A percentile compares a stretch with the other conserved stretches of the same genome.
Evolutionary conservation across 352 stramenopile genomes (phyloP).

Genomic region (Discostella stelligera): DNA sequence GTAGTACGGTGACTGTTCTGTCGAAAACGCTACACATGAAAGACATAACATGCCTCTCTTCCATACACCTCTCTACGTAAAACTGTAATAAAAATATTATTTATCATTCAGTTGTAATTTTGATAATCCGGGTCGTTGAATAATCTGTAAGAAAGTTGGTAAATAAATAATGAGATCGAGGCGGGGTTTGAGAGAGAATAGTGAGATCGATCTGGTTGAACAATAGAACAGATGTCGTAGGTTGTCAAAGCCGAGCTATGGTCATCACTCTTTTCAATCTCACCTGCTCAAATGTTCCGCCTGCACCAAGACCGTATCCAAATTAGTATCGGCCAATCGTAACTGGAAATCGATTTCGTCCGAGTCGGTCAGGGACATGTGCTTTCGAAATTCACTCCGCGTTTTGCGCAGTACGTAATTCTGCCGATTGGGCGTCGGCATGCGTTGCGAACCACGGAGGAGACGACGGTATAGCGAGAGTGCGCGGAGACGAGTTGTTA

Average conservation of each 20-base stretch:
- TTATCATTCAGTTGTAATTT: constrained; percentile 37
- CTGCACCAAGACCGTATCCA: constrained; percentile 76
- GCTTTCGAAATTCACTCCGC: constrained; percentile 64
- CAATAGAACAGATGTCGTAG: too few relatives aligned
- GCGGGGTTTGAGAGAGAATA: too few relatives aligned
- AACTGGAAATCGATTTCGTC: constrained; percentile 70
- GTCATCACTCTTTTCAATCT: too few relatives aligned
- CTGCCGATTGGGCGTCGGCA: constrained; percentile 79
- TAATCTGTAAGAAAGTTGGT: constrained; percentile 11
- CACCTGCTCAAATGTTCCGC: constrained; percentile 70
- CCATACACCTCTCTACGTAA: too few relatives aligned
- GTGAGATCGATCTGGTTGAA: neutral
- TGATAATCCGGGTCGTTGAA: constrained; percentile 49
- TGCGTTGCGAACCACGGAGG: constrained; percentile 61
- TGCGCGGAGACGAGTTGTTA: constrained; percentile 21
- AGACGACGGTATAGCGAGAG: constrained; percentile 78
- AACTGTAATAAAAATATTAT: too few relatives aligned
- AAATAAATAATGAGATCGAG: neutral
- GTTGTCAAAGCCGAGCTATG: too few relatives aligned
- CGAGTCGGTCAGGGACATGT: constrained; percentile 51
- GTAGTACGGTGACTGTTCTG: too few relatives aligned
- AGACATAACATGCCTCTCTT: too few relatives aligned
- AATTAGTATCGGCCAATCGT: constrained; percentile 64
- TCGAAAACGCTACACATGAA: too few relatives aligned
- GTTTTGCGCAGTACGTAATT: constrained; percentile 77